These are phyloP conservation scores for Tieghemostelium lacteum DNA, from an alignment of 78 protist species.

Conservation along the genomic window DNA sequence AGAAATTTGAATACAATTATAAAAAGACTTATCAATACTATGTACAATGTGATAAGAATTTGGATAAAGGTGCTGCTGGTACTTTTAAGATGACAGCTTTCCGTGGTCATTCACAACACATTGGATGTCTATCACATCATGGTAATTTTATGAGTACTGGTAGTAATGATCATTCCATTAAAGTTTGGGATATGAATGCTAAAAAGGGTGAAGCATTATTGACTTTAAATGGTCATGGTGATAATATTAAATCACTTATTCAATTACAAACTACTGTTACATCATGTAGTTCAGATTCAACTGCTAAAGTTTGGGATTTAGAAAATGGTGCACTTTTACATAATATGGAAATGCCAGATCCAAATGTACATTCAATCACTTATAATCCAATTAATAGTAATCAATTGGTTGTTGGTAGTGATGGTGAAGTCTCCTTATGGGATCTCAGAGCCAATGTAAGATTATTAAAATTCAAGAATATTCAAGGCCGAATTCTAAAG, in stretches of 20 bases:
- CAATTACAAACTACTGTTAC: slow-evolving; percentile 1
- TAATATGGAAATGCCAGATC: not conserved
- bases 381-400: slow-evolving; percentile 7
- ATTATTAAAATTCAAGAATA: not conserved
- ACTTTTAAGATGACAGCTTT: slow-evolving; percentile 68
- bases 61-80: slow-evolving; percentile 53
- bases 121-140: slow-evolving; percentile 25
- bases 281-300: slow-evolving; percentile 30
- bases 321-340: not conserved
- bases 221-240: slow-evolving; percentile 27
- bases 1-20: not conserved
- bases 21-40: not conserved
- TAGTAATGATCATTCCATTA: slow-evolving; percentile 20
- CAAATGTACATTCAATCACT: slow-evolving; percentile 2
- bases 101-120: slow-evolving; percentile 54
- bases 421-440: not conserved
- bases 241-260: not conserved
- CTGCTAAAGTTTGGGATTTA: slow-evolving; percentile 34
- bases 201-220: slow-evolving; percentile 19
- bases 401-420: not conserved
- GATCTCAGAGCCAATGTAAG: not conserved
- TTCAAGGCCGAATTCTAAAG: not conserved
- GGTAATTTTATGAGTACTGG: slow-evolving; percentile 62
- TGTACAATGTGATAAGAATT: slow-evolving; percentile 2
- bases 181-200: slow-evolving; percentile 60